phyloP scores from a whole-genome alignment of 139 green algal species.

The Haematococcus sp. region DNA sequence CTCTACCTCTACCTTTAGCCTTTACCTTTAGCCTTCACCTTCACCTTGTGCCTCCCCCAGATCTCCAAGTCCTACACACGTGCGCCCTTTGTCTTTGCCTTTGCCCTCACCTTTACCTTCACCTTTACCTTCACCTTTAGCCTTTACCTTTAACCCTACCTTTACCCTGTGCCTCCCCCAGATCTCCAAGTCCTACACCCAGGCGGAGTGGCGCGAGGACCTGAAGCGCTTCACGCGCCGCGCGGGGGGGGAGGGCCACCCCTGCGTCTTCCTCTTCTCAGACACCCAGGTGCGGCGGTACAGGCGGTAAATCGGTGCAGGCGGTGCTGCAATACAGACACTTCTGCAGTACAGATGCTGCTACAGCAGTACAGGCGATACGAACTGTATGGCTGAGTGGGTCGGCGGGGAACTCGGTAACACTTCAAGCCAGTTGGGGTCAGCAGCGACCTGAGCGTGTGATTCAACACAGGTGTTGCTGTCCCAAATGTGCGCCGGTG shows the following conservation, averaged over 20 bases:
- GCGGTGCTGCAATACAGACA: neutral
- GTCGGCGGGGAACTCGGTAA: no score
- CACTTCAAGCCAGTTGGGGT: no score
- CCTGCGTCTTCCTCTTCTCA: slow-evolving; percentile 70
- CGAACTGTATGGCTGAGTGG: no score
- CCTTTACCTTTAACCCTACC: no score
- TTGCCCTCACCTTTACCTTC: neutral
- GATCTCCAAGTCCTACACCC: slow-evolving; percentile 71
- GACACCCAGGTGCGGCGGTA: slow-evolving; percentile 41
- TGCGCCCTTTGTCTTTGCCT: neutral
- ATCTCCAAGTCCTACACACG: slow-evolving; percentile 69
- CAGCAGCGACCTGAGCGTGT: no score
- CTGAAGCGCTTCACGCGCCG: slow-evolving; percentile 60
- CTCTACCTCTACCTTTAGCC: no score
- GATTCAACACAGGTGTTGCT: no score
- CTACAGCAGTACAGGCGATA: no score
- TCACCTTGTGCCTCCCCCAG: slow-evolving; percentile 19
- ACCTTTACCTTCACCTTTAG: neutral
- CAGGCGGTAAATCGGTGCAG: no score
- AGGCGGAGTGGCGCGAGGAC: slow-evolving; percentile 73
- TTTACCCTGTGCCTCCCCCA: slow-evolving; percentile 20
- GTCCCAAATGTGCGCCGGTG: no score
- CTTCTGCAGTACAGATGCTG: no score
- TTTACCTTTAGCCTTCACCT: no score
- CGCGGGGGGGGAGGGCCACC: slow-evolving; percentile 50